phyloP scores from a whole-genome alignment of 2,329 filamentous ascomycete species.

The Microcyclosporella mali region DNA sequence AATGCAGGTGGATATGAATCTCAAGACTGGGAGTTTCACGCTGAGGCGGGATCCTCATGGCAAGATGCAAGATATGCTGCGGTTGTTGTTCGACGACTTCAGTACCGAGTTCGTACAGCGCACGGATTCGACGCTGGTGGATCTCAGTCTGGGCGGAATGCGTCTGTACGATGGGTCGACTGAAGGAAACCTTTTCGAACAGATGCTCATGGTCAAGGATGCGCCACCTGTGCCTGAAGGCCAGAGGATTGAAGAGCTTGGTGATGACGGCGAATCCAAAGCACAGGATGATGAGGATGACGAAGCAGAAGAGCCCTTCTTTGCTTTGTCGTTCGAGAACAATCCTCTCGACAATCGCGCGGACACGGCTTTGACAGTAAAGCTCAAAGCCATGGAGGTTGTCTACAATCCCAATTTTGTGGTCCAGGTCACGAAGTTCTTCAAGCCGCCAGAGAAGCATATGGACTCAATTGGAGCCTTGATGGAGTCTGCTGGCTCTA shows the following conservation, averaged over 20 bases:
- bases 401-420: conserved; percentile 96
- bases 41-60: conserved; percentile 77
- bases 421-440: conserved; percentile 87
- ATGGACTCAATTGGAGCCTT: conserved; percentile 97
- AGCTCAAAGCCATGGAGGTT: conserved; percentile 90
- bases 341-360: conserved; percentile 90
- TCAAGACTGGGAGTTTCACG: conserved; percentile 95
- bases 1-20: conserved; percentile 81
- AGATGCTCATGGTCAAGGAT: conserved; percentile 94
- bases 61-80: conserved; percentile 73
- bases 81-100: conserved; percentile 90
- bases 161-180: conserved; percentile 95
- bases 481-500: conserved; percentile 92
- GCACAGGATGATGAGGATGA: conserved; percentile 40
- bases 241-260: conserved; percentile 43
- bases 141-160: conserved; percentile 85
- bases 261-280: conserved; percentile 42
- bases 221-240: conserved; percentile 55
- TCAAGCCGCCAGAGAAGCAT: conserved; percentile 89
- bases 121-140: conserved; percentile 82
- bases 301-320: conserved; percentile 69
- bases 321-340: conserved; percentile 86
- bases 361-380: conserved; percentile 82
- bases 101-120: conserved; percentile 83
- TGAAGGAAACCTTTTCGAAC: conserved; percentile 79